Evolutionary conservation across 352 stramenopile genomes (phyloP).

Genomic region (Phytophthora boehmeriae): DNA sequence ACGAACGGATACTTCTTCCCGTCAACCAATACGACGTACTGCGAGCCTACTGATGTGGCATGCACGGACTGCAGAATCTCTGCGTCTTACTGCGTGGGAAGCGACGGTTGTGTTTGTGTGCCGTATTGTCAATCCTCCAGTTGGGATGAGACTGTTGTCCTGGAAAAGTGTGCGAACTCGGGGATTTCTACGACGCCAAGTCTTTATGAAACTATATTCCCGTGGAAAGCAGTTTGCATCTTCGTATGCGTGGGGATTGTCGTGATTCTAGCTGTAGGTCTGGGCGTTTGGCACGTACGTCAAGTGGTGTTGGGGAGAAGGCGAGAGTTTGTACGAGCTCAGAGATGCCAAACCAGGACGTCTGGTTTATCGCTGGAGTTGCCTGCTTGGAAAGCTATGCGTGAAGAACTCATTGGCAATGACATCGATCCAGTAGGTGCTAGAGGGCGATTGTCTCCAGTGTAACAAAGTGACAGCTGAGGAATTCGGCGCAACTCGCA

Average conservation of each 20-base stretch:
- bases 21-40: conserved; percentile 59
- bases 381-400: conserved; percentile 37
- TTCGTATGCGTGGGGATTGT: conserved; percentile 18
- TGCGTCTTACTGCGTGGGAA: conserved; percentile 36
- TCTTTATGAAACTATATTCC: conserved; percentile 16
- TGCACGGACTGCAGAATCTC: conserved; percentile 31
- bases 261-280: conserved; percentile 14
- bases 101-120: conserved; percentile 41
- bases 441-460: not conserved
- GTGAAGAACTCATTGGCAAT: conserved; percentile 34
- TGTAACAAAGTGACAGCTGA: no score
- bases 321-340: conserved; percentile 7
- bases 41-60: conserved; percentile 29
- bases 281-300: conserved; percentile 25
- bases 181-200: conserved; percentile 1
- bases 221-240: conserved; percentile 25
- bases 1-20: conserved; percentile 44
- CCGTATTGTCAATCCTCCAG: conserved; percentile 40
- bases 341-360: conserved; percentile 6
- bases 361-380: conserved; percentile 26
- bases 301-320: conserved; percentile 11
- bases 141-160: conserved; percentile 25
- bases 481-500: no score
- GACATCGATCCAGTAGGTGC: conserved; percentile 26
- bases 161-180: conserved; percentile 16